Percentiles rank a stretch among this genome's conserved stretches.
Evolutionary conservation across 2,329 filamentous ascomycete genomes (phyloP).

Genomic region (Phialophora verrucosa): DNA sequence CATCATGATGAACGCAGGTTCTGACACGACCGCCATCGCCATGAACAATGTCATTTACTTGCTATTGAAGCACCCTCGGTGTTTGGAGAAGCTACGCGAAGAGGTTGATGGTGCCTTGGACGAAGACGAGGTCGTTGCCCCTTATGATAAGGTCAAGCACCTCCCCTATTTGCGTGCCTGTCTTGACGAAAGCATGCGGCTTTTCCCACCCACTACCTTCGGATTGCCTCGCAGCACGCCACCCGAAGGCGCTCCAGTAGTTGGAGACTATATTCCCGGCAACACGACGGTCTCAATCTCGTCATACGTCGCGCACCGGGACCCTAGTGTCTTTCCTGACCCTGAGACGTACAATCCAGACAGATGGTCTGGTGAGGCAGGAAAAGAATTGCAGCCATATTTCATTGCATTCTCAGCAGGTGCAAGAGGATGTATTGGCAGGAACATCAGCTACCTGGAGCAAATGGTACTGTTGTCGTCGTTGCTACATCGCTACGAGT

Average conservation of each 20-base stretch:
- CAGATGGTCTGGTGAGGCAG: slow-evolving; percentile 45
- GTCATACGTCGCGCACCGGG: slow-evolving; percentile 74
- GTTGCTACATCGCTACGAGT: slow-evolving; percentile 53
- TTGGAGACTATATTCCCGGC: slow-evolving; percentile 69
- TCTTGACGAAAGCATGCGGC: slow-evolving; percentile 75
- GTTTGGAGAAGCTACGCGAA: slow-evolving; percentile 49
- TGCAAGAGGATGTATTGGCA: slow-evolving; percentile 50
- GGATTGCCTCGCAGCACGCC: slow-evolving; percentile 74
- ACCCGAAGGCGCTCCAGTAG: slow-evolving; percentile 63
- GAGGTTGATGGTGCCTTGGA: slow-evolving; percentile 54
- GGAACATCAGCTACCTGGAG: slow-evolving; percentile 54
- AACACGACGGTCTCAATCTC: slow-evolving; percentile 76
- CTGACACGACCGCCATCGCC: slow-evolving; percentile 32
- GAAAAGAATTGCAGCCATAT: slow-evolving; percentile 33
- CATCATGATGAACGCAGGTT: slow-evolving; percentile 34
- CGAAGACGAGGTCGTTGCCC: slow-evolving; percentile 51
- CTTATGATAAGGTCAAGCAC: slow-evolving; percentile 57
- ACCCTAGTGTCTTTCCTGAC: slow-evolving; percentile 71
- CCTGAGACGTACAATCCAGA: slow-evolving; percentile 71
- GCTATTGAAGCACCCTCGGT: slow-evolving; percentile 55
- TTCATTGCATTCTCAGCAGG: slow-evolving; percentile 48
- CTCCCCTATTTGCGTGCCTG: slow-evolving; percentile 77
- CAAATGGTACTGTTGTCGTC: slow-evolving; percentile 54
- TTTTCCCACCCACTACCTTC: slow-evolving; percentile 68
- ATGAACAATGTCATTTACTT: slow-evolving; percentile 53